Evolutionary conservation across 1,284 basidiomycete species (phyloP).

Genomic region (Malassezia japonica): DNA sequence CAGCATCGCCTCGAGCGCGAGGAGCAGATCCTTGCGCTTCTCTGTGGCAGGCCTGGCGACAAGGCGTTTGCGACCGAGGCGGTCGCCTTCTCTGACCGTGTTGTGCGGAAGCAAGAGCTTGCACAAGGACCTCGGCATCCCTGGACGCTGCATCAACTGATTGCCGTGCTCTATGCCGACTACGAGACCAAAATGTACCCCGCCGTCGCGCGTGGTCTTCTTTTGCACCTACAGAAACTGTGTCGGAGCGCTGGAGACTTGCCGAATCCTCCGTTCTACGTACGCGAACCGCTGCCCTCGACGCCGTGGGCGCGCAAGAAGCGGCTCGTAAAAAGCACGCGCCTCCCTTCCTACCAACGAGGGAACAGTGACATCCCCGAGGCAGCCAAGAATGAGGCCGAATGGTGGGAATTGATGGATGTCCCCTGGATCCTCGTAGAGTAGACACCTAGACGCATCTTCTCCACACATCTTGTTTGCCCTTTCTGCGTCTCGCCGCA

Average conservation of each 20-base stretch:
- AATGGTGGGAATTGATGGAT: constrained; percentile 13
- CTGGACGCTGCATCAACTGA: constrained; percentile 38
- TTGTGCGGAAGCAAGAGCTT: constrained; percentile 16
- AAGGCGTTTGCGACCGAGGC: constrained; percentile 53
- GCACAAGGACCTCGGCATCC: constrained; percentile 9
- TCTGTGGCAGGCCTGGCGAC: constrained; percentile 50
- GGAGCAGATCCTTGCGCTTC: constrained; percentile 61
- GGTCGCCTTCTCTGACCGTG: constrained; percentile 51
- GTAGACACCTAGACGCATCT: too few species aligned
- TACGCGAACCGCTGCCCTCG: neutral
- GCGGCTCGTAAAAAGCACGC: constrained; percentile 2
- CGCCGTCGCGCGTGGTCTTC: constrained; percentile 62
- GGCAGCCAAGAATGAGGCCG: constrained; percentile 1
- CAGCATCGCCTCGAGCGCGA: constrained; percentile 73
- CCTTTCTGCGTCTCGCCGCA: neutral
- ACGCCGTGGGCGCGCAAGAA: neutral
- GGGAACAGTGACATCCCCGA: neutral
- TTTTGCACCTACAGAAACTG: constrained; percentile 67
- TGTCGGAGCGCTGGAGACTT: neutral
- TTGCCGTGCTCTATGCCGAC: constrained; percentile 56
- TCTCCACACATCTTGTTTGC: too few species aligned
- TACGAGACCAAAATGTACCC: constrained; percentile 61
- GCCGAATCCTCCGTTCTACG: constrained; percentile 4
- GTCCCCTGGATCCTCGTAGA: constrained; percentile 6
- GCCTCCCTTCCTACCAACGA: constrained; percentile 7